phyloP scores from a whole-genome alignment of 306 rosid species.

The Vachellia collinsii region DNA sequence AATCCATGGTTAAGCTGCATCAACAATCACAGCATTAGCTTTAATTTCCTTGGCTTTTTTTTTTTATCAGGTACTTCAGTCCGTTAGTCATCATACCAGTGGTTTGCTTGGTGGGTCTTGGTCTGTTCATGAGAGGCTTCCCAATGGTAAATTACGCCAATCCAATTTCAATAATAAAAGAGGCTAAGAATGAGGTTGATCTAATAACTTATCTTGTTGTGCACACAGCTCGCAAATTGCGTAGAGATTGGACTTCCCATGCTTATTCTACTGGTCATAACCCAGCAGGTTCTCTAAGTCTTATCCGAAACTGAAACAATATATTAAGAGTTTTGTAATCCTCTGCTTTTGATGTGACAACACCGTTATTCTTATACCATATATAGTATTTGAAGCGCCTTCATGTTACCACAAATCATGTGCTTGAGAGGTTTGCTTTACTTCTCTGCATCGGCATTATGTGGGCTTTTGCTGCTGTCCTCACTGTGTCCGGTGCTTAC shows the following conservation, averaged over 20 bases:
- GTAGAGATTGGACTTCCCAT: slow-evolving; percentile 85
- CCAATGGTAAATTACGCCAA: slow-evolving; percentile 64
- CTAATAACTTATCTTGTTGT: slow-evolving; percentile 32
- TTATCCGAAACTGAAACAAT: slow-evolving; percentile 22
- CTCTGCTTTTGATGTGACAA: background rate
- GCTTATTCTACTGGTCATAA: slow-evolving; percentile 74
- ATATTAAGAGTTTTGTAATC: background rate
- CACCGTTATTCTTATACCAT: background rate
- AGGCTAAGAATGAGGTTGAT: slow-evolving; percentile 15
- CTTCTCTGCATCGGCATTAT: slow-evolving; percentile 68
- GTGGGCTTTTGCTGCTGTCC: slow-evolving; percentile 91
- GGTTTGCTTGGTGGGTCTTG: slow-evolving; percentile 85
- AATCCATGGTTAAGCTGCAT: slow-evolving; percentile 4
- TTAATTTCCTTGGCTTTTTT: background rate
- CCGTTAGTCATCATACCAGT: slow-evolving; percentile 77
- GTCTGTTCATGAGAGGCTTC: slow-evolving; percentile 79
- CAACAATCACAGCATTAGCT: background rate
- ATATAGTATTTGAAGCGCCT: slow-evolving; percentile 65
- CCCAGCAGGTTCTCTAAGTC: slow-evolving; percentile 68
- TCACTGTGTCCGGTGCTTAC: slow-evolving; percentile 85
- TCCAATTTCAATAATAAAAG: slow-evolving; percentile 7
- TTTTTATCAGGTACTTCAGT: slow-evolving; percentile 64
- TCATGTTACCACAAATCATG: slow-evolving; percentile 35
- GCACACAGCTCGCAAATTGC: slow-evolving; percentile 84
- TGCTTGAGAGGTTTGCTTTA: slow-evolving; percentile 73